Evolutionary conservation across 306 rosid species (phyloP).

Genomic region (Myrica gale): DNA sequence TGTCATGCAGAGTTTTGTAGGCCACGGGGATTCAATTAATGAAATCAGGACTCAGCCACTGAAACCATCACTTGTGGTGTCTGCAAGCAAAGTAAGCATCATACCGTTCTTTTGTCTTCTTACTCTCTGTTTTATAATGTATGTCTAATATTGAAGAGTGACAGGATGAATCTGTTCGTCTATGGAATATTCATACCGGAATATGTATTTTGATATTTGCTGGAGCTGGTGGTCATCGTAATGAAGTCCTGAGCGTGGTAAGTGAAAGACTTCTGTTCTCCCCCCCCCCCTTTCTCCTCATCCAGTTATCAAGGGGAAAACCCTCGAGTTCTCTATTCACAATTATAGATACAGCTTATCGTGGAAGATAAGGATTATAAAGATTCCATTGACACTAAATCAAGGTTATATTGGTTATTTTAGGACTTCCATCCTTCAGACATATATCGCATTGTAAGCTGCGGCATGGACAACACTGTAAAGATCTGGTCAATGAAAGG

Average conservation of each 20-base stretch:
- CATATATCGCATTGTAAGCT: slow-evolving; percentile 75
- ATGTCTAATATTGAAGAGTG: slow-evolving; percentile 34
- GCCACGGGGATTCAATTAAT: slow-evolving; percentile 93
- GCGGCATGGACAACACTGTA: slow-evolving; percentile 97
- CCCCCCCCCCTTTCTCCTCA: neutral
- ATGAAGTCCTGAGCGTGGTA: slow-evolving; percentile 96
- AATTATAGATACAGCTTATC: neutral
- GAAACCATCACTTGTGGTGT: slow-evolving; percentile 75
- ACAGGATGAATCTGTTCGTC: slow-evolving; percentile 96
- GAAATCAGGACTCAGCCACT: slow-evolving; percentile 88
- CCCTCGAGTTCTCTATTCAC: neutral
- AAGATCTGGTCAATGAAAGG: slow-evolving; percentile 99
- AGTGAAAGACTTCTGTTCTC: slow-evolving; percentile 30
- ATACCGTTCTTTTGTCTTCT: slow-evolving; percentile 4
- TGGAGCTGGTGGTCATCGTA: slow-evolving; percentile 98
- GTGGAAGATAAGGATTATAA: slow-evolving; percentile 13
- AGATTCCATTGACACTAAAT: slow-evolving; percentile 11
- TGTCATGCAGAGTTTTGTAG: slow-evolving; percentile 74
- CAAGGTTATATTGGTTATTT: slow-evolving; percentile 19
- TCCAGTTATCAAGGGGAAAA: neutral
- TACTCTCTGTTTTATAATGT: slow-evolving; percentile 12
- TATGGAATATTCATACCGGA: slow-evolving; percentile 93
- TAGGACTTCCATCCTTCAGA: slow-evolving; percentile 96
- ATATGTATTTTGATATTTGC: slow-evolving; percentile 86
- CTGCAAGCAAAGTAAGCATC: slow-evolving; percentile 83